phyloP scores from a whole-genome alignment of 805 yeast genomes.

The Teunomyces pallodes region DNA sequence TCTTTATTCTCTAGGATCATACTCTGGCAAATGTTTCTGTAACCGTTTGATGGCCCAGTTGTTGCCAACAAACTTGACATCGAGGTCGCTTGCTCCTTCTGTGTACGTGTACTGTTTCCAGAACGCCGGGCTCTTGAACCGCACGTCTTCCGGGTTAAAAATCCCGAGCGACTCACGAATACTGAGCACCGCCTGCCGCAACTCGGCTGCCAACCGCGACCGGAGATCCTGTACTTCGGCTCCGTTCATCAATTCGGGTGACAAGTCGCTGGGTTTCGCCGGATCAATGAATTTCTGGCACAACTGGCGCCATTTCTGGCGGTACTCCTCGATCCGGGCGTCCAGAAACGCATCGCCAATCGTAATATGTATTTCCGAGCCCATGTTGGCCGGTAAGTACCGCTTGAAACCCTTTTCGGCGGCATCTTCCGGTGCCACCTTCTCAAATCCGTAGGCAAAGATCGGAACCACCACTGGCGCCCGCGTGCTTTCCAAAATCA shows the following conservation, averaged over 20 bases:
- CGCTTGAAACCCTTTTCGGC: constrained; percentile 53
- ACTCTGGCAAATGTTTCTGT: constrained; percentile 45
- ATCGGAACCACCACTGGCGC: constrained; percentile 89
- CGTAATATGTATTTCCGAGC: constrained; percentile 63
- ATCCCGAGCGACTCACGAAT: constrained; percentile 36
- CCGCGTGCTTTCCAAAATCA: constrained; percentile 75
- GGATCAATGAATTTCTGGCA: constrained; percentile 54
- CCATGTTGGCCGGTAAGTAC: constrained; percentile 60
- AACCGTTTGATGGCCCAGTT: constrained; percentile 80
- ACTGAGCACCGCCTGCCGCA: constrained; percentile 62
- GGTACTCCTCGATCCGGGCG: constrained; percentile 51
- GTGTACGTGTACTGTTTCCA: constrained; percentile 68
- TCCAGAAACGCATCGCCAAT: constrained; percentile 75
- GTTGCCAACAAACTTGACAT: constrained; percentile 67
- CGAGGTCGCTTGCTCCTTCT: constrained; percentile 68
- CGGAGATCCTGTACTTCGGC: constrained; percentile 64
- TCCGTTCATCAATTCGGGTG: constrained; percentile 62
- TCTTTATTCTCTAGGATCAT: background rate
- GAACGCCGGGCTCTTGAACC: constrained; percentile 65
- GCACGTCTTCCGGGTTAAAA: constrained; percentile 62
- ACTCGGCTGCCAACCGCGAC: constrained; percentile 62
- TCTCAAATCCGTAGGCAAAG: constrained; percentile 81
- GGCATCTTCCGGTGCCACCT: constrained; percentile 73
- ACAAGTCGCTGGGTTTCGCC: constrained; percentile 53
- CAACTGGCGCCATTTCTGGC: constrained; percentile 67